Evolutionary conservation across 768 basidiomycete species (phyloP).

Genomic region (Tubosaeta sp.): DNA sequence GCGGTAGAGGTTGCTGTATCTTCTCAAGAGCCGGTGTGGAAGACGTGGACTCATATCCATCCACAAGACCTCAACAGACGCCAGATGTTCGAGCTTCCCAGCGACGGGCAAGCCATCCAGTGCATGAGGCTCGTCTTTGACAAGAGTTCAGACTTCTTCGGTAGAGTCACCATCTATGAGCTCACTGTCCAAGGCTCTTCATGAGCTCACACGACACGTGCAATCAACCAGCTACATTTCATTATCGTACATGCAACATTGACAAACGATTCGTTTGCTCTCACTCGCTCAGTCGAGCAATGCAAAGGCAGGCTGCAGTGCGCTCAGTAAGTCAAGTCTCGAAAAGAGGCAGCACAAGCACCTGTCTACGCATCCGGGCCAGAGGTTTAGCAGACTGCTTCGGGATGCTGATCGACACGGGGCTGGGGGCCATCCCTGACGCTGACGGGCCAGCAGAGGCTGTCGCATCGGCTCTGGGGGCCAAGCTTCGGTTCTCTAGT

Average conservation of each 20-base stretch:
- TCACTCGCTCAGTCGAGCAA: not conserved
- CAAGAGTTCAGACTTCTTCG: slow-evolving; percentile 82
- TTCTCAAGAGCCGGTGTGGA: slow-evolving; percentile 43
- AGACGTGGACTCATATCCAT: slow-evolving; percentile 50
- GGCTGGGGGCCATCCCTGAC: no score
- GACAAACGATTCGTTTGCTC: not conserved
- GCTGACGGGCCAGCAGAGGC: not conserved
- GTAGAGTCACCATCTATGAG: slow-evolving; percentile 73
- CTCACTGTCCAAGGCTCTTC: slow-evolving; percentile 34
- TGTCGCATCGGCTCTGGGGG: slow-evolving; percentile 7
- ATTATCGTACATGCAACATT: slow-evolving; percentile 11
- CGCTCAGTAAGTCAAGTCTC: not conserved
- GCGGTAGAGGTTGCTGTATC: slow-evolving; percentile 38
- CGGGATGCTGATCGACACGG: not conserved
- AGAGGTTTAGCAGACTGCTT: not conserved
- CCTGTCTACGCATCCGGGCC: slow-evolving; percentile 14
- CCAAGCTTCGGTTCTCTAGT: not conserved
- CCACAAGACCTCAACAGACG: slow-evolving; percentile 77
- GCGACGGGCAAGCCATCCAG: slow-evolving; percentile 27
- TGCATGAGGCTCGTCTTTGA: slow-evolving; percentile 69
- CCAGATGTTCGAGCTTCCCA: slow-evolving; percentile 58
- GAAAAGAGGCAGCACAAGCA: not conserved
- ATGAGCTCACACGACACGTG: slow-evolving; percentile 10
- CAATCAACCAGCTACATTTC: slow-evolving; percentile 28
- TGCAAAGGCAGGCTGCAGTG: not conserved